Evolutionary conservation across 352 stramenopile species (phyloP), one percentile per base, ranked within the genome.

Genomic region (Chrysophaeum taylorii): DNA sequence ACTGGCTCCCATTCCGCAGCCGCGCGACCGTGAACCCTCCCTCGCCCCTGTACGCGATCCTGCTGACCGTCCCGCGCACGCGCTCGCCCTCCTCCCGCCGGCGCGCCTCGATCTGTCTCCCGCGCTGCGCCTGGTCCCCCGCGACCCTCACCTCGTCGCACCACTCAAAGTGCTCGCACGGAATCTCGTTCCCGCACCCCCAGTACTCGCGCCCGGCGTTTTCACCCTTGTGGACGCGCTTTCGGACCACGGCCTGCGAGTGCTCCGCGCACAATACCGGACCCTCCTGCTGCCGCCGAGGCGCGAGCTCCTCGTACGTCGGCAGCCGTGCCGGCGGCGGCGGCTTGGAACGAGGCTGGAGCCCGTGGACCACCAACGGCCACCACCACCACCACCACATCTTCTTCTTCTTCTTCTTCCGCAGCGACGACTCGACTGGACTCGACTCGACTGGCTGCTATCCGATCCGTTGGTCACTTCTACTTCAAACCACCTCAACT

Each of bases 121-220:
- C 9, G 5, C 14, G 4, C 52, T 63, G 52, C 9, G 25, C 33
- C 9, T 2, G 5, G 29, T 63, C 52, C 9, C 52, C 52, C 27
- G 52, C 52, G 52, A 63, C 5, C 4, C 52, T 25, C 12, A 61
- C 52, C n/a, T n/a, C n/a, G n/a, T n/a, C n/a, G n/a, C n/a, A n/a
- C 52, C 52, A 63, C 52, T 4, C 27, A 39, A 63, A 63, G 52
- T 63, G 52, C 27, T 39, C 52, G 52, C 52, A 63, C 27, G 52
- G 52, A 23, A 63, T 63, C 5, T 15, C 29, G 52, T 38, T 63
- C 9, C 25, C 33, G 52, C 52, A 63, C 5, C 7, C 25, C 9
- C 5, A 63, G n/a, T 63, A 63, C 52, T 63, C 52, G 25, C 52
- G 52, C 9, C 52, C 52, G 15, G 7, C n/a, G 23, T 63, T 35